phyloP scores from a whole-genome alignment of 805 yeast genomes.

The Hanseniaspora opuntiae region DNA sequence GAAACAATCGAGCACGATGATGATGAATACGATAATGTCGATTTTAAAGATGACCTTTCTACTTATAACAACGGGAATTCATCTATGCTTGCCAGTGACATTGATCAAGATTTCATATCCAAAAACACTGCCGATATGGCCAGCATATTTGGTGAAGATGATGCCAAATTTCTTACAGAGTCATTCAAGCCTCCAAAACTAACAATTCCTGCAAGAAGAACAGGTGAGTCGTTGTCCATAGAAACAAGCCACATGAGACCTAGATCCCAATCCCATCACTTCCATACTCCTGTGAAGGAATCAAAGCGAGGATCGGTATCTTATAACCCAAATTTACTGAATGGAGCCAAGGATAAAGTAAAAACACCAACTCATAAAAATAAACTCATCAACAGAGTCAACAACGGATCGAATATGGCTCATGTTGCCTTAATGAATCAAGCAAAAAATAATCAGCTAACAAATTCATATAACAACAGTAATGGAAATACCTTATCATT shows the following conservation, averaged over 20 bases:
- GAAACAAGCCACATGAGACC: constrained; percentile 23
- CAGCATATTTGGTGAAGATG: constrained; percentile 26
- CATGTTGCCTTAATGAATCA: constrained; percentile 1
- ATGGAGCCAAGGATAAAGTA: neutral
- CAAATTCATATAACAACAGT: neutral
- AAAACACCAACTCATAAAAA: neutral
- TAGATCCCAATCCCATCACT: constrained; percentile 5
- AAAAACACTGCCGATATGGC: constrained; percentile 24
- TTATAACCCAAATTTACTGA: neutral
- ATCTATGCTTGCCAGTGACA: neutral
- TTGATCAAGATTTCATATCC: neutral
- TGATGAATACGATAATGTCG: neutral
- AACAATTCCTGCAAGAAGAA: constrained; percentile 71
- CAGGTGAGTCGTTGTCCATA: constrained; percentile 68
- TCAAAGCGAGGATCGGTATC: neutral
- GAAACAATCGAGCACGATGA: constrained; percentile 5
- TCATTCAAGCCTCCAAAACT: constrained; percentile 50
- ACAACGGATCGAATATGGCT: constrained; percentile 1
- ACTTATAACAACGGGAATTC: constrained; percentile 10
- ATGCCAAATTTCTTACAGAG: constrained; percentile 25
- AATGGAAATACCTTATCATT: neutral
- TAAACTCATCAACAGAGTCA: neutral
- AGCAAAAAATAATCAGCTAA: neutral
- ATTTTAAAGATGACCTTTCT: neutral
- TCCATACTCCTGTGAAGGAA: neutral